Percentiles rank a stretch among this genome's conserved stretches.
Evolutionary conservation across 768 basidiomycete species (phyloP).

Genomic region (Lyophyllum decastes): DNA sequence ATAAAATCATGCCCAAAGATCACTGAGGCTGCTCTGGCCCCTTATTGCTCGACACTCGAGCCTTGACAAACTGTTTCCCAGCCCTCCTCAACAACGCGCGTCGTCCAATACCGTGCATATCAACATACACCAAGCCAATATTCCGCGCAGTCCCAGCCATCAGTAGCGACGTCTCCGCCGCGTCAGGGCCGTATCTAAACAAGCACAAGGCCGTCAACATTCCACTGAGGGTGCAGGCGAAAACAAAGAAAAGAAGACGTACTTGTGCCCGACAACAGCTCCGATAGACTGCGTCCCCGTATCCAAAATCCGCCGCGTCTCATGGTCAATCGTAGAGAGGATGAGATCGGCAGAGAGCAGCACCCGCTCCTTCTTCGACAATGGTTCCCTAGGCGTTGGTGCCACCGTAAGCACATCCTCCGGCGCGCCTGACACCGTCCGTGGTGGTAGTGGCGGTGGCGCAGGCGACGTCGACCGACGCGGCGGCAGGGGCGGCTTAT

Average conservation of each 20-base stretch:
- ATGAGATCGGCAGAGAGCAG: constrained; percentile 68
- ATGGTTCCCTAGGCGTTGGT: constrained; percentile 24
- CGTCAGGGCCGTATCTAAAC: constrained; percentile 61
- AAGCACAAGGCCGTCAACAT: not conserved
- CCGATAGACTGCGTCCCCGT: constrained; percentile 48
- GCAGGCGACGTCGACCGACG: constrained; percentile 30
- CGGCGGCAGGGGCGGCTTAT: constrained; percentile 33
- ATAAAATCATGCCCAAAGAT: too few relatives aligned
- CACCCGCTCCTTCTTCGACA: constrained; percentile 47
- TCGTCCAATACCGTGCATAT: constrained; percentile 71
- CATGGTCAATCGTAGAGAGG: constrained; percentile 63
- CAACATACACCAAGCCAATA: constrained; percentile 76
- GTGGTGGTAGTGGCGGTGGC: constrained; percentile 38
- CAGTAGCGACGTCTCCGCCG: constrained; percentile 57
- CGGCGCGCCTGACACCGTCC: constrained; percentile 17
- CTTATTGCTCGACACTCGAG: constrained; percentile 12
- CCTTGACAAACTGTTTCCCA: constrained; percentile 59
- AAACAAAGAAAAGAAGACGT: constrained; percentile 17
- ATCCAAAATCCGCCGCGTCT: constrained; percentile 53
- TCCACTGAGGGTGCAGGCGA: not conserved
- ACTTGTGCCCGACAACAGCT: constrained; percentile 58
- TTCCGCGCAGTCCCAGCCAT: constrained; percentile 69
- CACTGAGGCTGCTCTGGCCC: not conserved
- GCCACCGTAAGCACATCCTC: constrained; percentile 5
- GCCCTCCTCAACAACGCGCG: constrained; percentile 66